phyloP scores from a whole-genome alignment of 148 eudicot genomes.

The Polygonum aviculare region DNA sequence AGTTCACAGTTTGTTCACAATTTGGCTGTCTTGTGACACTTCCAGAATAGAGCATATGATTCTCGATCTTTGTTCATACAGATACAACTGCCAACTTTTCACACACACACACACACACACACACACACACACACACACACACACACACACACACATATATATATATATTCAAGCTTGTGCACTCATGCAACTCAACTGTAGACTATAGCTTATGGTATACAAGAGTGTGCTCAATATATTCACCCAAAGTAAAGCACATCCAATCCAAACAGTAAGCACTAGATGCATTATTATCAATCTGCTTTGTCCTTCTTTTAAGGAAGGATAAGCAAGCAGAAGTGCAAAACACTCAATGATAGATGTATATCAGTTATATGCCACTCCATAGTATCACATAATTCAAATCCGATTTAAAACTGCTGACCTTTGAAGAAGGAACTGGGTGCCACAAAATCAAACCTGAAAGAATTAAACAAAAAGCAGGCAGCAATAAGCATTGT shows the following conservation, averaged over 20 bases:
- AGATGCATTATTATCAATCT: not conserved
- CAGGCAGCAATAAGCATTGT: not conserved
- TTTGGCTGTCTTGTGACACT: too few relatives aligned
- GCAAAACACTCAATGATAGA: too few relatives aligned
- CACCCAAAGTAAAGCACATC: not conserved
- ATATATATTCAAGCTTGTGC: too few relatives aligned
- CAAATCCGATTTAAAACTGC: conserved; percentile 12
- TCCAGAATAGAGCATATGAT: too few relatives aligned
- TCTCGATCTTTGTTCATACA: too few relatives aligned
- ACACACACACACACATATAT: too few relatives aligned
- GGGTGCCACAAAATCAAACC: conserved; percentile 94
- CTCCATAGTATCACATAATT: not conserved
- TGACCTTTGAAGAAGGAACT: conserved; percentile 81
- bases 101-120: too few relatives aligned
- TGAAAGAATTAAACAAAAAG: conserved; percentile 13
- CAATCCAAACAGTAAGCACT: not conserved
- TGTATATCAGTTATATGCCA: not conserved
- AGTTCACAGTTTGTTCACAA: not conserved
- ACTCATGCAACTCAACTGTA: too few relatives aligned
- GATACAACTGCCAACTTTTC: too few relatives aligned
- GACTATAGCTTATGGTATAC: not conserved
- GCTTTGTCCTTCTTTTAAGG: not conserved
- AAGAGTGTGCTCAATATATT: not conserved
- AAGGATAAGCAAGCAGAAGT: not conserved
- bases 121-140: too few relatives aligned